Conservation (phyloP, 2,329 filamentous ascomycete species). For the Penicillium nordicum region DNA sequence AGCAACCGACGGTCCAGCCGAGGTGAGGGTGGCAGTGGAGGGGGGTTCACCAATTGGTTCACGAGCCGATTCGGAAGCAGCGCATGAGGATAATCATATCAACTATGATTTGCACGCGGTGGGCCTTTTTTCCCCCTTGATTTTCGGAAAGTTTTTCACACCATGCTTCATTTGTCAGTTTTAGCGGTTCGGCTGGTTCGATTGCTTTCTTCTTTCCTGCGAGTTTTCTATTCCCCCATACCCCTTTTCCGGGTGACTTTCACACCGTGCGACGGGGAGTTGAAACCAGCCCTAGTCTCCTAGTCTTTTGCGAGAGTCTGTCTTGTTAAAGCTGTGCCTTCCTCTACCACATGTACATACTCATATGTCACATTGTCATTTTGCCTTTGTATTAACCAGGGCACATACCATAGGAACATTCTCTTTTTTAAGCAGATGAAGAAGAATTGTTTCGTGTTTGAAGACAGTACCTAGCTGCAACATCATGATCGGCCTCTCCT, state of each 20-base stretch:
- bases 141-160: not conserved
- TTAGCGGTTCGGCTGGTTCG: constrained; percentile 1
- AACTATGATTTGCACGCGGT: constrained; percentile 6
- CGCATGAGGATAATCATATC: constrained; percentile 1
- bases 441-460: not conserved
- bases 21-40: constrained; percentile 11
- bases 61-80: constrained; percentile 22
- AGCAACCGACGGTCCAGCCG: constrained; percentile 16
- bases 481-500: not conserved
- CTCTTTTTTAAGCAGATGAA: not conserved
- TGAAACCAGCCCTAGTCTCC: not conserved
- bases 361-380: not conserved
- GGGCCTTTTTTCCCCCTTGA: not conserved
- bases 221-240: not conserved
- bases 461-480: not conserved
- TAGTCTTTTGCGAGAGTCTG: not conserved
- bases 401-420: not conserved
- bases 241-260: not conserved
- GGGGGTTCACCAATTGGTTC: constrained; percentile 29
- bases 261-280: not conserved
- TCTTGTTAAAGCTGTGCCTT: not conserved
- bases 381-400: not conserved
- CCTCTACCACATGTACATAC: not conserved
- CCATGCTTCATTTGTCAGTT: not conserved
- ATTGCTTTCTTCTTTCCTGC: not conserved